Conservation (phyloP, 1,284 basidiomycete genomes). For the Leccinum huronense region DNA sequence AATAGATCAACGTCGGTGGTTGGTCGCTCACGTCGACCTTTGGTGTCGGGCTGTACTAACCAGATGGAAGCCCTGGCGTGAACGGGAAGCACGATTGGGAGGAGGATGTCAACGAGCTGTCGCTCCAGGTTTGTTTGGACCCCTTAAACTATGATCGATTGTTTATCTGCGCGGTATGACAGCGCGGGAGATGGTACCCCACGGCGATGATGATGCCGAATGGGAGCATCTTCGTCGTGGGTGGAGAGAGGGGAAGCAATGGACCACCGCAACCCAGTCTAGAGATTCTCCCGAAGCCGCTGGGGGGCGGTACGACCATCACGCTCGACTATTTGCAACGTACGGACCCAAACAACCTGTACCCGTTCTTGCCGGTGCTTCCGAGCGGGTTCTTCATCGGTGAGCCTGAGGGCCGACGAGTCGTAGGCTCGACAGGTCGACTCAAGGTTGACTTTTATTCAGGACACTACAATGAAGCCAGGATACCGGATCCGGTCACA, state of each 20-base stretch:
- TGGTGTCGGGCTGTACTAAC: slow-evolving; percentile 61
- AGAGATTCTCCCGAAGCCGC: slow-evolving; percentile 53
- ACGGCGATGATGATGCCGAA: slow-evolving; percentile 64
- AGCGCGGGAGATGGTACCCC: slow-evolving; percentile 71
- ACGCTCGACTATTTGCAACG: slow-evolving; percentile 50
- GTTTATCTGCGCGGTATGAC: slow-evolving; percentile 7
- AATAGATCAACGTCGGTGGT: slow-evolving; percentile 73
- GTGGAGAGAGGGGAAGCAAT: slow-evolving; percentile 72
- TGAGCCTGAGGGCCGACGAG: slow-evolving; percentile 28
- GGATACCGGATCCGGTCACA: slow-evolving; percentile 64
- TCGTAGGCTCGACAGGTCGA: background rate
- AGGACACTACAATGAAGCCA: slow-evolving; percentile 78
- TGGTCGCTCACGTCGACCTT: slow-evolving; percentile 64
- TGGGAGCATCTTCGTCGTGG: slow-evolving; percentile 59
- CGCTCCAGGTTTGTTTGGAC: slow-evolving; percentile 42
- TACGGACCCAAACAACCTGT: slow-evolving; percentile 73
- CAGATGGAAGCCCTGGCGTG: slow-evolving; percentile 47
- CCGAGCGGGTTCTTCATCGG: slow-evolving; percentile 69
- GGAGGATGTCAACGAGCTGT: slow-evolving; percentile 44
- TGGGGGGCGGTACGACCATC: slow-evolving; percentile 42
- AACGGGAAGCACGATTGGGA: slow-evolving; percentile 58
- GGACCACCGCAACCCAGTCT: slow-evolving; percentile 61
- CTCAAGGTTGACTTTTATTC: background rate
- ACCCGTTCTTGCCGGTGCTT: slow-evolving; percentile 71
- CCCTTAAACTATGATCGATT: background rate